phyloP scores from a whole-genome alignment of 768 basidiomycete species.

The Ramaria sp. region DNA sequence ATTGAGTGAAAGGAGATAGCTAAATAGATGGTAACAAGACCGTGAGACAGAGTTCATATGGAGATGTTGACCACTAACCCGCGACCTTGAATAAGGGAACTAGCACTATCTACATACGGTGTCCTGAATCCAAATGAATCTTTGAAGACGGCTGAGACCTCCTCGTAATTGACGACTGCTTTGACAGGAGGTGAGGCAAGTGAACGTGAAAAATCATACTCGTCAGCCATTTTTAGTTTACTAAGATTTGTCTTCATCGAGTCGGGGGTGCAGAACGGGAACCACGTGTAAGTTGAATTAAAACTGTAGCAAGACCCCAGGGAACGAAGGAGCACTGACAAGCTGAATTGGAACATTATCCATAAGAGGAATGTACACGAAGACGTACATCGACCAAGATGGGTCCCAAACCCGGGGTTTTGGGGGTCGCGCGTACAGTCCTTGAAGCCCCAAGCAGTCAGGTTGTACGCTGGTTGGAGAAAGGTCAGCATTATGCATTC shows the following conservation, averaged over 20 bases:
- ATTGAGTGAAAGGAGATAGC: constrained; percentile 14
- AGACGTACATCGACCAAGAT: constrained; percentile 42
- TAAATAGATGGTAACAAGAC: not conserved
- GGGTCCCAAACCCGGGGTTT: constrained; percentile 67
- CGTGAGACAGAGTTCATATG: not conserved
- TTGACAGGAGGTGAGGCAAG: not conserved
- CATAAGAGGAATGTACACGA: not conserved
- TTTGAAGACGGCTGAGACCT: not conserved
- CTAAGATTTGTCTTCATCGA: constrained; percentile 32
- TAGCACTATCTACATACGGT: constrained; percentile 10
- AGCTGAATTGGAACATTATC: too few relatives aligned
- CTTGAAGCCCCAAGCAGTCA: constrained; percentile 71
- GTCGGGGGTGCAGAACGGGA: constrained; percentile 66
- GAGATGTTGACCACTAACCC: constrained; percentile 2
- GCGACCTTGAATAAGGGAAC: constrained; percentile 10
- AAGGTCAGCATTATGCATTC: too few relatives aligned
- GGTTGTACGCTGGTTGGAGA: constrained; percentile 33
- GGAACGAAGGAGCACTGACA: constrained; percentile 54
- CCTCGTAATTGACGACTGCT: not conserved
- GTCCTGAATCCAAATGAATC: constrained; percentile 10
- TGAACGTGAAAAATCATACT: constrained; percentile 57
- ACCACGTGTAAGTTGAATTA: constrained; percentile 60
- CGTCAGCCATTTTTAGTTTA: constrained; percentile 20
- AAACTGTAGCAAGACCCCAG: constrained; percentile 59
- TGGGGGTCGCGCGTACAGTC: constrained; percentile 53